Evolutionary conservation across 192 early-diverging fungal species (phyloP), one percentile per base, ranked within the genome.

Genomic region (Kickxella alabastrina): DNA sequence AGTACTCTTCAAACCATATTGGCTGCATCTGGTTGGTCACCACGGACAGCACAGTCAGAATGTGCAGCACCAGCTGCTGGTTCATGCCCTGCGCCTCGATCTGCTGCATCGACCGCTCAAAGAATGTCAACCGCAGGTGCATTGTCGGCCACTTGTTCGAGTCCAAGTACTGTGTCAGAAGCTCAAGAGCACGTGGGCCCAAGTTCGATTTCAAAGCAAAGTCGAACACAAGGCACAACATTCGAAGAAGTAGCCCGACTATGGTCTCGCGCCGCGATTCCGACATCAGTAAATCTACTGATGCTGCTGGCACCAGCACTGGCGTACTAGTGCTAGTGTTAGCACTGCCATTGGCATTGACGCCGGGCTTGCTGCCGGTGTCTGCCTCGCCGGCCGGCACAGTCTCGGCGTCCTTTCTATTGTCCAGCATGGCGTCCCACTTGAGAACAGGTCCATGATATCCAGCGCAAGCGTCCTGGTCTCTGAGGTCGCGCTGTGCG

Each of bases 401-500:
- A 51, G 19, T 32, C 31, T 12, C 31, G 31, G 6, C 15, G 45
- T 5, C 14, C 32, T 32, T 3, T 12, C 21, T 12, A 9, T 77
- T n/a, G 21, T 86, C 75, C 10, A 82, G 76, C 55, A 79, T 82
- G 17, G 74, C 79, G 51, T 99, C 91, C 97, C 97, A 99, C 40
- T 80, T 84, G 19, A 95, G 39, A 98, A 85, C 43, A 99, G 73
- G 15, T 95, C 90, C 21, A 87, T 85, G 22, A 99, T 77, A 57
- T 98, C 95, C 32, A 95, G 80, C 5, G 93, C 90, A 36, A 99
- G 58, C 0, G 83, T 61, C 27, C 88, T 80, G 4, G 88, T 92
- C 61, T 99, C 97, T 3, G 85, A 73, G 2, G 89, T 91, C 1
- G 92, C 83, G 57, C 81, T 95, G 38, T 86, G 83, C 0, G 91